A percentile compares a stretch with the other conserved stretches of the same genome.
phyloP scores from a whole-genome alignment of 257 asterid genomes.

The Solanum etuberosum region DNA sequence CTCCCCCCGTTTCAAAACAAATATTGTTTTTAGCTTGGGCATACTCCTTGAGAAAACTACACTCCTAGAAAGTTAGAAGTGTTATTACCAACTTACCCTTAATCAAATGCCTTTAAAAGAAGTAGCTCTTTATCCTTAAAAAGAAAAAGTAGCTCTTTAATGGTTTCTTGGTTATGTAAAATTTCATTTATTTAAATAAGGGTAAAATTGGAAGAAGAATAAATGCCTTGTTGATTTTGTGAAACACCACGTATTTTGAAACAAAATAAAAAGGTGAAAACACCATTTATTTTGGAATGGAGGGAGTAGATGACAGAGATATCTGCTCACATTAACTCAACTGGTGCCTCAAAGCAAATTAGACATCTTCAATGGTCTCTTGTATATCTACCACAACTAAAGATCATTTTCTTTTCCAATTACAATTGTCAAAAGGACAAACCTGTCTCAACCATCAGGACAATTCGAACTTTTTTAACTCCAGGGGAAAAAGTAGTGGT shows the following conservation, averaged over 20 bases:
- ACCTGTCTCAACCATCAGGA: neutral
- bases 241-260: neutral
- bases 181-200: neutral
- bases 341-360: neutral
- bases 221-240: neutral
- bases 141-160: neutral
- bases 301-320: neutral
- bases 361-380: neutral
- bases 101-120: neutral
- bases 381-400: neutral
- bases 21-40: neutral
- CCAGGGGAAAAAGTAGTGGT: neutral
- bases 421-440: neutral
- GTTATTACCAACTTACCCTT: neutral
- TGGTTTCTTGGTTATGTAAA: neutral
- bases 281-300: neutral
- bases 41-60: neutral
- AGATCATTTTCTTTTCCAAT: neutral
- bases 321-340: neutral
- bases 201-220: neutral
- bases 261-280: neutral
- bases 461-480: neutral
- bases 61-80: neutral
- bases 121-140: neutral
- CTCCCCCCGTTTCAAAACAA: neutral